These are phyloP conservation scores for Monosporascus sp. DNA, from an alignment of 2,329 filamentous ascomycete genomes.

Conservation along the genomic window DNA sequence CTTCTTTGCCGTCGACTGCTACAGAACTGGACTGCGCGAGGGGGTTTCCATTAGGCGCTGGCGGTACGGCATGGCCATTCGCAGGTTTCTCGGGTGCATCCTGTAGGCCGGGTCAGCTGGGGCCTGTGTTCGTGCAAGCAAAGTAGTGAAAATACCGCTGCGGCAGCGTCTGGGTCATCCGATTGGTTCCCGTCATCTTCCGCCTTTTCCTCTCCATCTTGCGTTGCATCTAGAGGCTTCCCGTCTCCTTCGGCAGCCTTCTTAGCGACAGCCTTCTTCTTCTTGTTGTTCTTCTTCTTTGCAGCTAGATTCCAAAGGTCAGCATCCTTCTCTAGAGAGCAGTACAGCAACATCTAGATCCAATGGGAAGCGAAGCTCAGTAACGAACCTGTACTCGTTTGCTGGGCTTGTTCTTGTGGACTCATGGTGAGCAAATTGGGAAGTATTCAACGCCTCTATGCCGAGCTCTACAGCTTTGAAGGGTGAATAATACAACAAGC, in stretches of 20 bases:
- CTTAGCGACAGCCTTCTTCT: constrained; percentile 52
- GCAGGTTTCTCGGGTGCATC: constrained; percentile 10
- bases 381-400: constrained; percentile 22
- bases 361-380: constrained; percentile 5
- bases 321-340: constrained; percentile 9
- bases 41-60: constrained; percentile 33
- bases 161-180: constrained; percentile 38
- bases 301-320: constrained; percentile 28
- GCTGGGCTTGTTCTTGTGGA: constrained; percentile 24
- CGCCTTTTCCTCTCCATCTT: constrained; percentile 20
- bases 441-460: constrained; percentile 3
- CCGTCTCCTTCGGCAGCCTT: constrained; percentile 31
- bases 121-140: neutral
- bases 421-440: constrained; percentile 22
- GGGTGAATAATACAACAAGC: too few species aligned
- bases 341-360: neutral
- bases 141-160: constrained; percentile 20
- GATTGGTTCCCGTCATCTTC: constrained; percentile 34
- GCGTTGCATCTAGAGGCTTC: constrained; percentile 14
- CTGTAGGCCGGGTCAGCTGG: constrained; percentile 17
- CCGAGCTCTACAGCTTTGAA: constrained; percentile 6
- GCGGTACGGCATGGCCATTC: constrained; percentile 33
- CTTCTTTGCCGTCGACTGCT: constrained; percentile 12
- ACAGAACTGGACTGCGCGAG: constrained; percentile 5
- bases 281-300: constrained; percentile 55